These are phyloP conservation scores for Solanum acaule DNA, from an alignment of 257 asterid species.

Conservation along the genomic window DNA sequence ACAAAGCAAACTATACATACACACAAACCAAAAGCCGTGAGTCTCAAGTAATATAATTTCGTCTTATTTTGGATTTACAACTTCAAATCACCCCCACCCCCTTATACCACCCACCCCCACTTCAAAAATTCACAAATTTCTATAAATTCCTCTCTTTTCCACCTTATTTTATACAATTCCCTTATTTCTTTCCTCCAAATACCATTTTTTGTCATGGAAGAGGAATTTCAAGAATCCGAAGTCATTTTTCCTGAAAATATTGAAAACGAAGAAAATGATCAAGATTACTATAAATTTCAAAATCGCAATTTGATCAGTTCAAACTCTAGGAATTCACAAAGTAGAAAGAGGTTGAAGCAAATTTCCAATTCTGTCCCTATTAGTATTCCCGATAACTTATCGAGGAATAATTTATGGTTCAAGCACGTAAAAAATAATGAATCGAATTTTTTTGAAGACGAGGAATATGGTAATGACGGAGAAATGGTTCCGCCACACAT, in stretches of 20 bases:
- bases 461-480: background rate
- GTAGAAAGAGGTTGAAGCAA: background rate
- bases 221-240: conserved; percentile 10
- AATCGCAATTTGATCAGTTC: background rate
- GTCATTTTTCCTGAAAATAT: conserved; percentile 1
- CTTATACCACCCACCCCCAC: background rate
- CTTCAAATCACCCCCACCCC: background rate
- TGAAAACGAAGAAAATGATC: background rate
- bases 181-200: background rate
- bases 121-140: background rate
- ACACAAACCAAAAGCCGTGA: background rate
- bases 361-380: background rate
- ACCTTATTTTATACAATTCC: background rate
- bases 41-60: background rate
- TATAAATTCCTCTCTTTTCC: background rate
- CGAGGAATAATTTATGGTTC: background rate
- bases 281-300: background rate
- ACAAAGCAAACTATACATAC: background rate
- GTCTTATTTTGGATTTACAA: background rate
- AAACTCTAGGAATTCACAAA: background rate
- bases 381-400: background rate
- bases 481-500: conserved; percentile 86
- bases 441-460: background rate
- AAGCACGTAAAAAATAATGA: background rate
- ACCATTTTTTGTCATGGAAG: background rate